Evolutionary conservation across 169 alveolate genomes (phyloP).

Genomic region (Eimeria maxima): DNA sequence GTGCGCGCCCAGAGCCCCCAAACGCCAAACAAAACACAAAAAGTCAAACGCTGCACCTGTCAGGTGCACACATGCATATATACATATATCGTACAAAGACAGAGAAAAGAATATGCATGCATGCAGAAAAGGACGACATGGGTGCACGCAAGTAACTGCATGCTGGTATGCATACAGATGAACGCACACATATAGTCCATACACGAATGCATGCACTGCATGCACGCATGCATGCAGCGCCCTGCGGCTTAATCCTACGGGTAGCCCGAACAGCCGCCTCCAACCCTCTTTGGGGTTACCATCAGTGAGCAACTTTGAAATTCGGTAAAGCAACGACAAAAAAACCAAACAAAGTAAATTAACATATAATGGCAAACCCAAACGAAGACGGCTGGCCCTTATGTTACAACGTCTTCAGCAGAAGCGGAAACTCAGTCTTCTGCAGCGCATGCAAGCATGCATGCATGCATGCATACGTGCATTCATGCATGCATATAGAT

Average conservation of each 20-base stretch:
- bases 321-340: not conserved
- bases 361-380: not conserved
- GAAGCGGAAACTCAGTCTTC: not conserved
- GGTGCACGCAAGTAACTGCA: not conserved
- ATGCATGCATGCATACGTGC: not conserved
- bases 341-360: not conserved
- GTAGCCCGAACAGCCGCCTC: not conserved
- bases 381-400: not conserved
- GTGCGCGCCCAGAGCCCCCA: not conserved
- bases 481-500: no score
- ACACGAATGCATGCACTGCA: not conserved
- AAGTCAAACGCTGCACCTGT: not conserved
- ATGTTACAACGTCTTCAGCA: not conserved
- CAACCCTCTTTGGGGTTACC: constrained; percentile 9
- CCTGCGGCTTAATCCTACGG: not conserved
- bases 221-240: not conserved
- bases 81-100: no score
- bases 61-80: not conserved
- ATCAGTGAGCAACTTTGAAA: not conserved
- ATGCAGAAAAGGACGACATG: no score
- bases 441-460: constrained; percentile 19
- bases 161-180: not conserved
- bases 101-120: no score
- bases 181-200: not conserved
- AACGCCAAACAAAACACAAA: not conserved